These are phyloP conservation scores for Myxozyma neglecta DNA, from an alignment of 805 yeast genomes.

Conservation along the genomic window DNA sequence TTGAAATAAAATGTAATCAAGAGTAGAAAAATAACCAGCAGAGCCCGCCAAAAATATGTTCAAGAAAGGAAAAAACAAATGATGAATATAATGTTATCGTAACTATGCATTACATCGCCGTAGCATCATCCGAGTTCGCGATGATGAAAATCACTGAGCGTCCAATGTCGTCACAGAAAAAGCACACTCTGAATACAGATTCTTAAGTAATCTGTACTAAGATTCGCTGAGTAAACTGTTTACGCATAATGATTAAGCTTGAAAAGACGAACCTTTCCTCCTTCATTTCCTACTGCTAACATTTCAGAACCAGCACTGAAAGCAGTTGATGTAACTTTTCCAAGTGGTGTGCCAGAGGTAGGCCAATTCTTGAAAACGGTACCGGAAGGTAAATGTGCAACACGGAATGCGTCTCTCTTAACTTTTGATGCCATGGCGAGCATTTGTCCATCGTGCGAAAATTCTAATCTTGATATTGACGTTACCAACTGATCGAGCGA, in stretches of 20 bases:
- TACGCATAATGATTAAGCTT: conserved; percentile 68
- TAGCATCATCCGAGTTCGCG: not conserved
- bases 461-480: conserved; percentile 67
- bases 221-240: not conserved
- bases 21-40: too few relatives aligned
- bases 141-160: not conserved
- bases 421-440: conserved; percentile 82
- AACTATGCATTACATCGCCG: too few relatives aligned
- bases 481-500: conserved; percentile 79
- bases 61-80: not conserved
- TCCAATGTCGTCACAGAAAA: not conserved
- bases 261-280: conserved; percentile 88
- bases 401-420: conserved; percentile 77
- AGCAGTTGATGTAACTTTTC: conserved; percentile 78
- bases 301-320: conserved; percentile 82
- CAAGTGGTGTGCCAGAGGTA: conserved; percentile 92
- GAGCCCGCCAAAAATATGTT: not conserved
- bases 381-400: conserved; percentile 85
- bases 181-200: not conserved
- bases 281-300: conserved; percentile 86
- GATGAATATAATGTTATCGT: not conserved
- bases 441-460: conserved; percentile 86
- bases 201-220: too few relatives aligned
- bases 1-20: too few relatives aligned
- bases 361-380: conserved; percentile 95